Evolutionary conservation across 2,329 filamentous ascomycete genomes (phyloP).

Genomic region (Basipetospora chlamydospora): DNA sequence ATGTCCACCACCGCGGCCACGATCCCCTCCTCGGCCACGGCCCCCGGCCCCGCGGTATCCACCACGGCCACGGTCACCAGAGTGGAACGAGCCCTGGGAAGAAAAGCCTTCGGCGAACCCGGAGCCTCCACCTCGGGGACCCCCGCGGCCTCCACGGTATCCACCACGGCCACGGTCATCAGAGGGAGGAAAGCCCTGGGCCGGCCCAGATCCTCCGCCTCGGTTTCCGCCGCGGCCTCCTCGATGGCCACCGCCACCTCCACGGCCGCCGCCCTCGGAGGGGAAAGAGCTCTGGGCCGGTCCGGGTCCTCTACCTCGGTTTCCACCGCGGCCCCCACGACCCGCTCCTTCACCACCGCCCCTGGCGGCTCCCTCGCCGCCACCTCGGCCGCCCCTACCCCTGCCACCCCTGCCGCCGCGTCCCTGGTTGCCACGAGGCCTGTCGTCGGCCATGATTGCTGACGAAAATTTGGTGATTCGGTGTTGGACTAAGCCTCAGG

Average conservation of each 20-base stretch:
- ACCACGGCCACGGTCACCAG: too few species aligned
- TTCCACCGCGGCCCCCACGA: constrained; percentile 10
- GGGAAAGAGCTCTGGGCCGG: constrained; percentile 9
- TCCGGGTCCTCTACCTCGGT: constrained; percentile 10
- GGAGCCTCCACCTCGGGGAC: too few species aligned
- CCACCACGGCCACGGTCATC: constrained; percentile 11
- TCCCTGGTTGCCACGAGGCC: too few species aligned
- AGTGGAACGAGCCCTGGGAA: too few species aligned
- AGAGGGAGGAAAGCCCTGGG: constrained; percentile 7
- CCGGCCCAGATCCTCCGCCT: constrained; percentile 8
- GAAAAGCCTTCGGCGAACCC: too few species aligned
- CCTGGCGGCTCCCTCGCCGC: constrained; percentile 5
- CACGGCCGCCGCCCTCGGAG: constrained; percentile 8
- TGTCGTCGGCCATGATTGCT: too few species aligned
- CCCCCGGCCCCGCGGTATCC: constrained; percentile 8
- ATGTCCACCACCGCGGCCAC: constrained; percentile 9
- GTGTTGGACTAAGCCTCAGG: too few species aligned
- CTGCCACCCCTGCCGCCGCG: too few species aligned
- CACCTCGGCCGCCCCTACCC: constrained; percentile 12
- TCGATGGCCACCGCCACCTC: constrained; percentile 10
- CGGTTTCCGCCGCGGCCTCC: constrained; percentile 11
- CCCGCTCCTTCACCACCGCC: constrained; percentile 12
- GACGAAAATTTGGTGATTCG: too few species aligned
- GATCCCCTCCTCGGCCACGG: constrained; percentile 9
- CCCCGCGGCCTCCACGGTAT: neutral